phyloP scores from a whole-genome alignment of 2,329 filamentous ascomycete species.

The Metarhizium robertsii region DNA sequence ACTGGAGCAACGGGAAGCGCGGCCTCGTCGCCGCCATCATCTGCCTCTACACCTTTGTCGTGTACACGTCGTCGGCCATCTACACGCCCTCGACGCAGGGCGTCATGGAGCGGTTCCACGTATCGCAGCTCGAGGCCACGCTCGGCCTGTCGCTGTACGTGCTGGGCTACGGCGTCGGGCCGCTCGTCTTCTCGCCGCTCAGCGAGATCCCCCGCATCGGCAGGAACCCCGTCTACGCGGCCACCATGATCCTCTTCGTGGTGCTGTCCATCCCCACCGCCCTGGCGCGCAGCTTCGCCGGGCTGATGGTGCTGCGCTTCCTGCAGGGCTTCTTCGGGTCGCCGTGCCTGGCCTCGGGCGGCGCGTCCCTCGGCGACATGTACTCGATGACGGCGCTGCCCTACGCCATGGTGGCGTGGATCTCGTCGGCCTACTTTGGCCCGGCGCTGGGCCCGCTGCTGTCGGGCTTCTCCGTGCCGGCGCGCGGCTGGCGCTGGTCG shows the following conservation, averaged over 20 bases:
- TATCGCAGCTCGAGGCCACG: too few relatives aligned
- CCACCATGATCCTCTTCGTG: too few relatives aligned
- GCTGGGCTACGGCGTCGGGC: too few relatives aligned
- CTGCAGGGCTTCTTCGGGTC: constrained; percentile 58
- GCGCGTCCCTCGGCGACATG: constrained; percentile 42
- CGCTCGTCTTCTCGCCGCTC: too few relatives aligned
- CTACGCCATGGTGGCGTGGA: constrained; percentile 52
- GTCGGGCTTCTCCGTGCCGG: constrained; percentile 49
- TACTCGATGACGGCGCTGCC: constrained; percentile 46
- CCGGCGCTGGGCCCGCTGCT: constrained; percentile 52
- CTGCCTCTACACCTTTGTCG: constrained; percentile 50
- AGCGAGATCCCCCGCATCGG: too few relatives aligned
- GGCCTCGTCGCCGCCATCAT: constrained; percentile 33
- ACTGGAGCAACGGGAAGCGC: constrained; percentile 39
- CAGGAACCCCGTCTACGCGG: too few relatives aligned
- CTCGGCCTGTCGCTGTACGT: too few relatives aligned
- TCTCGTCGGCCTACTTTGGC: constrained; percentile 40
- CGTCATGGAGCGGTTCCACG: constrained; percentile 42
- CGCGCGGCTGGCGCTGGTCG: constrained; percentile 54
- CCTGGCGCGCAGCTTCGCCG: constrained; percentile 51
- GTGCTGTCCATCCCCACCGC: too few relatives aligned
- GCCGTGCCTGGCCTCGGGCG: constrained; percentile 53
- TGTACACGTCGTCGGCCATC: constrained; percentile 41
- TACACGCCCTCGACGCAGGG: constrained; percentile 36
- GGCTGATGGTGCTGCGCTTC: constrained; percentile 55